Conservation (phyloP, 495 filamentous ascomycete species). For the Aspergillus conjunctus region DNA sequence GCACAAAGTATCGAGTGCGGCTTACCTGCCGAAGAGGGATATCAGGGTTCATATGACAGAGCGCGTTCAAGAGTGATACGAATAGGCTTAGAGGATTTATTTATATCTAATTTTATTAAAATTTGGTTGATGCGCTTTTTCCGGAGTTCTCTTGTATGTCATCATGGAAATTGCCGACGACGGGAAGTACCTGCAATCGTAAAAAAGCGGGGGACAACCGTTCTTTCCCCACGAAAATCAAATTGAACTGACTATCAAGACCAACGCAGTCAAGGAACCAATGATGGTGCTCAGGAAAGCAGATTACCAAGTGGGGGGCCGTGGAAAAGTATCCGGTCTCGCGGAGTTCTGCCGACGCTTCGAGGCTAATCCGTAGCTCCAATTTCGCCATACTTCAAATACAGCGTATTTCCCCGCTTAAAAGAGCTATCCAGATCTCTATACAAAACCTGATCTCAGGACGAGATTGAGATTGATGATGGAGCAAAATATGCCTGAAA, state of each 20-base stretch:
- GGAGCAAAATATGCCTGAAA: neutral
- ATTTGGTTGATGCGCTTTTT: too few species aligned
- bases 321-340: constrained; percentile 22
- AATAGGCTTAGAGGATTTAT: neutral
- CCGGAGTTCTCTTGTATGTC: too few species aligned
- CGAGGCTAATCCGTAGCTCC: constrained; percentile 1
- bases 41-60: constrained; percentile 39
- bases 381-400: constrained; percentile 9
- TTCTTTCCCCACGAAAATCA: neutral
- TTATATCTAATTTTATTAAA: too few species aligned
- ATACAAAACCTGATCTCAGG: neutral
- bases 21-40: constrained; percentile 42
- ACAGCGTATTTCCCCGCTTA: neutral
- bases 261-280: neutral
- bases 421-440: neutral
- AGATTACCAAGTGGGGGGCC: neutral
- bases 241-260: neutral
- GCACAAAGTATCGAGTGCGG: constrained; percentile 37
- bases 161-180: too few species aligned
- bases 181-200: neutral
- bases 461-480: neutral
- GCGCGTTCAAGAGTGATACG: constrained; percentile 26
- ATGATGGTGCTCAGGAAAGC: neutral
- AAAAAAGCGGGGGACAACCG: neutral
- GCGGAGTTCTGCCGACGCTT: constrained; percentile 18